Base-by-base conservation (phyloP, 331 rosid genomes). In the Stylosanthes scabra region DNA sequence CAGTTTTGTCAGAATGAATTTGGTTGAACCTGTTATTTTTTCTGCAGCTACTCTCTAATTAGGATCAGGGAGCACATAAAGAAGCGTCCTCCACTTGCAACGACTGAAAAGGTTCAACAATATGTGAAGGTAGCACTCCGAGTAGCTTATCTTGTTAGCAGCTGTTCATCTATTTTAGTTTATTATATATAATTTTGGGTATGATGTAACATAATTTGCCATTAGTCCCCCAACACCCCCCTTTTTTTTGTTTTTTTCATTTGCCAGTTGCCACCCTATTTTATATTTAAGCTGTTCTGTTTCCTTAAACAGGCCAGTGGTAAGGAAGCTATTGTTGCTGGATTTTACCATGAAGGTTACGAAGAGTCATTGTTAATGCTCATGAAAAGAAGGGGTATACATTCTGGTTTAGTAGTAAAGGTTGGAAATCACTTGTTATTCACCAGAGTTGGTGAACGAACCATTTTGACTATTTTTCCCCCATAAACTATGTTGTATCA, bases 21-120 rank as follows among this genome's bases (percentile, higher is more conserved):
- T 15, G 56, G 74, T 46, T 74, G 31, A 81, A 77, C 65, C 46
- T n/a, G 47, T 62, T 27, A 44, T 76, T 16, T 75, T 57, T 68
- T 75, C 50, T 80, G 83, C 82, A 91, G 97, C 63, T 87, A 90
- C 82, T 94, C 97, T 49, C 75, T 94, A 81, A 59, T 83, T 49
- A 80, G 76, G 71, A 75, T 91, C 83, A 91, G 99, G 84, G 99
- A 94, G 83, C 99, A 94, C 78, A 94, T 91, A 65, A 94, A 94
- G 86, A 94, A 94, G 74, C 90, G 97, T 55, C 97, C 99, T 60
- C 97, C 97, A 11, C 79, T 89, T 80, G 97, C 99, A 66, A 86
- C 99, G 54, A 85, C 93, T 14, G 99, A 94, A 88, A 94, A 94
- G 89, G 84, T 94, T 84, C 99, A 94, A 89, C 99, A 87, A 82